phyloP scores from a whole-genome alignment of 441 rosid genomes.

The Biscutella auriculata region DNA sequence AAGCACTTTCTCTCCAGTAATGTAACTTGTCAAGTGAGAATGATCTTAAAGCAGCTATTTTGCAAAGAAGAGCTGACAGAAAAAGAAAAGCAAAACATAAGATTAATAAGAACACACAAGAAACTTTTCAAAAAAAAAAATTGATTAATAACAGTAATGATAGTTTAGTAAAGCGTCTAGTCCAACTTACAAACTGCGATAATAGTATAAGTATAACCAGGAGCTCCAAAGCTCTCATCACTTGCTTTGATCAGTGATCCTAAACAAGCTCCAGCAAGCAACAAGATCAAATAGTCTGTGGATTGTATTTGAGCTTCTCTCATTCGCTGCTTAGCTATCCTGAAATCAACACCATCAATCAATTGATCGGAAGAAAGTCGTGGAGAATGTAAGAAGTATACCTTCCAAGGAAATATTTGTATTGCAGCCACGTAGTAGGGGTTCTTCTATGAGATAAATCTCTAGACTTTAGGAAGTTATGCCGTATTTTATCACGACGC shows the following conservation, averaged over 20 bases:
- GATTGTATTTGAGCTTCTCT: slow-evolving; percentile 75
- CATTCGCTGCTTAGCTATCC: slow-evolving; percentile 73
- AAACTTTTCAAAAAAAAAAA: neutral
- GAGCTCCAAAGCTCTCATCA: slow-evolving; percentile 64
- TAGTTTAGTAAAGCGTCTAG: neutral
- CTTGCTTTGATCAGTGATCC: slow-evolving; percentile 58
- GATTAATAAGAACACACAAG: neutral
- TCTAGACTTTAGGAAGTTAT: slow-evolving; percentile 43
- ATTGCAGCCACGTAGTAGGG: slow-evolving; percentile 53
- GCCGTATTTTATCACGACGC: slow-evolving; percentile 50
- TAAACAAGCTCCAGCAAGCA: slow-evolving; percentile 91
- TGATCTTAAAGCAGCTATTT: slow-evolving; percentile 80
- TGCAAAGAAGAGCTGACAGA: slow-evolving; percentile 73
- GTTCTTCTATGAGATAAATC: slow-evolving; percentile 68
- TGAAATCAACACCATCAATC: slow-evolving; percentile 25
- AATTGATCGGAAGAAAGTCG: neutral
- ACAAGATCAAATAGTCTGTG: slow-evolving; percentile 66
- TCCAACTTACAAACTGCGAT: slow-evolving; percentile 80
- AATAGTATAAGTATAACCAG: slow-evolving; percentile 65
- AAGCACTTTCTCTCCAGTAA: slow-evolving; percentile 81
- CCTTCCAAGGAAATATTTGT: slow-evolving; percentile 83
- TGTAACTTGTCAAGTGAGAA: slow-evolving; percentile 79
- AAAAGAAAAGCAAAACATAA: neutral
- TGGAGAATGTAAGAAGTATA: slow-evolving; percentile 9
- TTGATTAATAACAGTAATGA: neutral